Percentiles rank a stretch among this genome's conserved stretches.
phyloP scores from a whole-genome alignment of 345 rosid species.

The Pistacia integerrima region DNA sequence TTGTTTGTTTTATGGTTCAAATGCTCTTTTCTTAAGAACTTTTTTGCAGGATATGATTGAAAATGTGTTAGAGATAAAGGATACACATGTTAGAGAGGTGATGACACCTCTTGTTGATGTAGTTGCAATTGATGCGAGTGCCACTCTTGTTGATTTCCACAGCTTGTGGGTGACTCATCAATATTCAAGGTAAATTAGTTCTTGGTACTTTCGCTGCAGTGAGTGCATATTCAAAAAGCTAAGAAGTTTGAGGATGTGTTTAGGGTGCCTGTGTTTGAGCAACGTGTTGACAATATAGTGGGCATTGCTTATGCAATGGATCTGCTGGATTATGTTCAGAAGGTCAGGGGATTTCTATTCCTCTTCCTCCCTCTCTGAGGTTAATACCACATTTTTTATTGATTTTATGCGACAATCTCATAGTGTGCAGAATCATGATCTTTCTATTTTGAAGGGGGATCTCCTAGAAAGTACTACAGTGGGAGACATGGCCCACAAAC shows the following conservation, averaged over 20 bases:
- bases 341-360: constrained; percentile 56
- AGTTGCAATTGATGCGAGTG: constrained; percentile 89
- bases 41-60: constrained; percentile 93
- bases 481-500: constrained; percentile 97
- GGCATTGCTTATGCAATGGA: constrained; percentile 99
- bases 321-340: constrained; percentile 87
- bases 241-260: constrained; percentile 18
- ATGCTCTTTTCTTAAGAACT: constrained; percentile 21
- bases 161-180: constrained; percentile 96
- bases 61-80: constrained; percentile 97
- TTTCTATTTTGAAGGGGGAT: constrained; percentile 95
- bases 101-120: constrained; percentile 99
- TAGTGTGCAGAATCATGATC: constrained; percentile 45
- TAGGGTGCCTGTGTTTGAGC: constrained; percentile 99
- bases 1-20: constrained; percentile 10
- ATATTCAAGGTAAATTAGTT: constrained; percentile 70
- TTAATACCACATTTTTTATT: constrained; percentile 30
- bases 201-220: constrained; percentile 6
- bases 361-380: constrained; percentile 11
- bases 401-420: constrained; percentile 36
- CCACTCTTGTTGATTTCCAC: constrained; percentile 85
- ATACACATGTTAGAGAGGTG: constrained; percentile 96
- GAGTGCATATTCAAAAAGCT: constrained; percentile 21
- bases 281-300: constrained; percentile 94
- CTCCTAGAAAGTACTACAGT: constrained; percentile 75